Evolutionary conservation across 306 rosid genomes (phyloP).

Genomic region (Medicago ruthenica): DNA sequence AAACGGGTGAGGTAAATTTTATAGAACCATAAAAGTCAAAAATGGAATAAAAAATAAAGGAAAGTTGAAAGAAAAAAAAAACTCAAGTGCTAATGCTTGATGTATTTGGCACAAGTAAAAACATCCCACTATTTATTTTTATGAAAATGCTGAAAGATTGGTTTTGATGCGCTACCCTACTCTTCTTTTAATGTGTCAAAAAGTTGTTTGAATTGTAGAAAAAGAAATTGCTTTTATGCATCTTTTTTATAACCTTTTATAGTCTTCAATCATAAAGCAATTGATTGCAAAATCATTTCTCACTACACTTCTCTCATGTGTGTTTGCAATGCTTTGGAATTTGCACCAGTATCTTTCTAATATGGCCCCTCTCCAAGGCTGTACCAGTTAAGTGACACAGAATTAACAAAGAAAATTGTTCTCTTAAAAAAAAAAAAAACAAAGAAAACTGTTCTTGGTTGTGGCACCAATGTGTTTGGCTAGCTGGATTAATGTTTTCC

Average conservation of each 20-base stretch:
- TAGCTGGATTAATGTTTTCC: not conserved
- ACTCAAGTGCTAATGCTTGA: slow-evolving; percentile 20
- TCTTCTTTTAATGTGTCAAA: slow-evolving; percentile 45
- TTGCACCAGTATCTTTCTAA: slow-evolving; percentile 28
- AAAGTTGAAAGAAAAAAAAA: not conserved
- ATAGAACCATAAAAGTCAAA: slow-evolving; percentile 40
- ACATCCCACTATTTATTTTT: slow-evolving; percentile 25
- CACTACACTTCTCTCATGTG: slow-evolving; percentile 33
- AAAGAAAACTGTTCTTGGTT: not conserved
- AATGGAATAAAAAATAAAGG: slow-evolving; percentile 38
- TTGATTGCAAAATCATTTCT: slow-evolving; percentile 81
- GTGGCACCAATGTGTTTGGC: slow-evolving; percentile 30
- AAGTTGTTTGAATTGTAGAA: slow-evolving; percentile 51
- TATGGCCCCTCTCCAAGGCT: slow-evolving; percentile 26
- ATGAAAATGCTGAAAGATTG: slow-evolving; percentile 33
- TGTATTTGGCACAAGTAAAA: slow-evolving; percentile 34
- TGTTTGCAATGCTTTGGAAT: slow-evolving; percentile 50
- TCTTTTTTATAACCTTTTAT: slow-evolving; percentile 43
- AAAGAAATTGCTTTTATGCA: slow-evolving; percentile 37
- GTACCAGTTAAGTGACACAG: not conserved
- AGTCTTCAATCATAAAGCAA: slow-evolving; percentile 73
- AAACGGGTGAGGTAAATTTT: not conserved
- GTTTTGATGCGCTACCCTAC: slow-evolving; percentile 43
- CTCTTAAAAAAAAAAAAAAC: too few species aligned
- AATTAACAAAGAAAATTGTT: not conserved